Percentiles rank a stretch among this genome's conserved stretches.
These are phyloP conservation scores for Solanum pinnatisectum DNA, from an alignment of 257 asterid species.

Conservation along the genomic window DNA sequence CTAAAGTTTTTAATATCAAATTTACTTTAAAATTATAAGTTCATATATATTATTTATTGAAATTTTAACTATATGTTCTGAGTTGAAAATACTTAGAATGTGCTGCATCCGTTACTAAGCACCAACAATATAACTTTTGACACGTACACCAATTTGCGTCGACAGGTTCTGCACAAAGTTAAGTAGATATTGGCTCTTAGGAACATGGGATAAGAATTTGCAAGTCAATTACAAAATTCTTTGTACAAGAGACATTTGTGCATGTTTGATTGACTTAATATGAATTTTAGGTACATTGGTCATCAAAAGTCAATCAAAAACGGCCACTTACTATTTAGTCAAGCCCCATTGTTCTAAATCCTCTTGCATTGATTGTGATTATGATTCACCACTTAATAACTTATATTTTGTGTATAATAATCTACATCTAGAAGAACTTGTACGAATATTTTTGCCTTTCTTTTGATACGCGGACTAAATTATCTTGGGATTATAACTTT, in stretches of 20 bases:
- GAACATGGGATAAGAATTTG: not conserved
- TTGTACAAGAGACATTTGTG: not conserved
- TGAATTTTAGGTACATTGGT: not conserved
- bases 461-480: not conserved
- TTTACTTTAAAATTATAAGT: not conserved
- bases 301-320: not conserved
- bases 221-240: not conserved
- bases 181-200: not conserved
- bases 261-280: not conserved
- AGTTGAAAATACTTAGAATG: not conserved
- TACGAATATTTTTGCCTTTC: not conserved
- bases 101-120: not conserved
- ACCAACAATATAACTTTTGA: not conserved
- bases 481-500: no score
- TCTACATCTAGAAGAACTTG: not conserved
- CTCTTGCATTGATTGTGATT: not conserved
- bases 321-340: not conserved
- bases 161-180: not conserved
- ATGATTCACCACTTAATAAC: not conserved
- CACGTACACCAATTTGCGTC: not conserved
- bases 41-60: not conserved
- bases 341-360: not conserved
- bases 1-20: not conserved
- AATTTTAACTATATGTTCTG: not conserved
- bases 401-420: not conserved